phyloP scores from a whole-genome alignment of 129 eudicot genomes.

The Flaveria trinervia region DNA sequence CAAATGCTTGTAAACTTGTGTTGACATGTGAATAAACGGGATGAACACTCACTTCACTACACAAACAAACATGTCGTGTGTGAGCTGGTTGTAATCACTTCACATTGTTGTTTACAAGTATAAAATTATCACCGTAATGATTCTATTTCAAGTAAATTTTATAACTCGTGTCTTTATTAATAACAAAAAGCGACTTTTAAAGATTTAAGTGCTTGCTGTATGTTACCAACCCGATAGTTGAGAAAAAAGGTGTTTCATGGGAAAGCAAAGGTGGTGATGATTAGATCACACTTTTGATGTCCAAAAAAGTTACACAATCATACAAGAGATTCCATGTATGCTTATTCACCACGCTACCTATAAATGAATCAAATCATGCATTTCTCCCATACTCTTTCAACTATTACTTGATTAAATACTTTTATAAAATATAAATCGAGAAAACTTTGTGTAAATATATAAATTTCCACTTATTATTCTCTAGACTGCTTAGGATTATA shows the following conservation, averaged over 20 bases:
- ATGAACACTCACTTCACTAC: not conserved
- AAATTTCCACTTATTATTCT: not conserved
- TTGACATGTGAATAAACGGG: no score
- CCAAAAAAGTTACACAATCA: conserved; percentile 27
- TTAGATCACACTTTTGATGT: conserved; percentile 21
- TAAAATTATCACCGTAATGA: not conserved
- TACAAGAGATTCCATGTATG: conserved; percentile 29
- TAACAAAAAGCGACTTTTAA: not conserved
- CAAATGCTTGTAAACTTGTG: not conserved
- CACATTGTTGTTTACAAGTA: not conserved
- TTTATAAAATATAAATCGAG: not conserved
- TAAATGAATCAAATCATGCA: conserved; percentile 20
- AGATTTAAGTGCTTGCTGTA: not conserved
- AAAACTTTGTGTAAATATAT: not conserved
- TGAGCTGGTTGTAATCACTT: no score
- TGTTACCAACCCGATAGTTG: conserved; percentile 27
- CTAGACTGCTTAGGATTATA: not conserved
- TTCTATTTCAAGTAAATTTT: not conserved
- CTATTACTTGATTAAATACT: not conserved
- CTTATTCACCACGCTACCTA: conserved; percentile 27
- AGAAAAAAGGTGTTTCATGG: conserved; percentile 17
- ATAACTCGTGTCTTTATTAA: not conserved
- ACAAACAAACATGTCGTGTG: no score
- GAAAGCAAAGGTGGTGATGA: conserved; percentile 30
- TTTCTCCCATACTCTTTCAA: conserved; percentile 12